Conservation (phyloP, 306 rosid species). For the Vicia sativa region DNA sequence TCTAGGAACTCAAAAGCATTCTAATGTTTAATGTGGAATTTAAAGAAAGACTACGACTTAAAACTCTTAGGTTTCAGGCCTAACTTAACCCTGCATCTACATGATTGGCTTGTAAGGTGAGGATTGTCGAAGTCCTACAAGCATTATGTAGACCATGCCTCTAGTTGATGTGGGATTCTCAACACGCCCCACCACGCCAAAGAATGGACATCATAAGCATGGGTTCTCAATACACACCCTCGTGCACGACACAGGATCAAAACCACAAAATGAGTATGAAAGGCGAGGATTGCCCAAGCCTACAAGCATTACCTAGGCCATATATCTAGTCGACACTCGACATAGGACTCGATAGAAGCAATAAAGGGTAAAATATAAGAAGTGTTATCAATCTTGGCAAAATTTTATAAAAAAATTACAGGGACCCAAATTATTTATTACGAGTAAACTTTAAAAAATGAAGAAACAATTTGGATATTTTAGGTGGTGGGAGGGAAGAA, state of each 20-base stretch:
- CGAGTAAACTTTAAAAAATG: not conserved
- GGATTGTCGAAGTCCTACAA: not conserved
- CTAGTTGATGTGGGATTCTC: not conserved
- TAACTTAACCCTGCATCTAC: not conserved
- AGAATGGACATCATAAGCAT: not conserved
- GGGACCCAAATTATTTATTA: not conserved
- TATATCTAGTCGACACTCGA: not conserved
- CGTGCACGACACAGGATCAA: not conserved
- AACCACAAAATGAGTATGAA: not conserved
- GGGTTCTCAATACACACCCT: not conserved
- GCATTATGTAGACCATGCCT: not conserved
- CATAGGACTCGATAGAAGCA: not conserved
- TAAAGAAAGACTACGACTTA: not conserved
- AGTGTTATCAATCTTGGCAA: not conserved
- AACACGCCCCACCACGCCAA: not conserved
- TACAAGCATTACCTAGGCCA: not conserved
- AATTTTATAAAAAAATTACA: not conserved
- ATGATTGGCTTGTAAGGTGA: not conserved
- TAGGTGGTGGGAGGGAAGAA: not conserved
- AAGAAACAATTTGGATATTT: not conserved
- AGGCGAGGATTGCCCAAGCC: not conserved
- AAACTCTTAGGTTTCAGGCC: not conserved
- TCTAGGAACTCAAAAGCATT: slow-evolving; percentile 8
- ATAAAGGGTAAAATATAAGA: not conserved
- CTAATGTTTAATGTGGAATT: slow-evolving; percentile 1